phyloP scores from a whole-genome alignment of 495 filamentous ascomycete species.

The Choiromyces venosus region DNA sequence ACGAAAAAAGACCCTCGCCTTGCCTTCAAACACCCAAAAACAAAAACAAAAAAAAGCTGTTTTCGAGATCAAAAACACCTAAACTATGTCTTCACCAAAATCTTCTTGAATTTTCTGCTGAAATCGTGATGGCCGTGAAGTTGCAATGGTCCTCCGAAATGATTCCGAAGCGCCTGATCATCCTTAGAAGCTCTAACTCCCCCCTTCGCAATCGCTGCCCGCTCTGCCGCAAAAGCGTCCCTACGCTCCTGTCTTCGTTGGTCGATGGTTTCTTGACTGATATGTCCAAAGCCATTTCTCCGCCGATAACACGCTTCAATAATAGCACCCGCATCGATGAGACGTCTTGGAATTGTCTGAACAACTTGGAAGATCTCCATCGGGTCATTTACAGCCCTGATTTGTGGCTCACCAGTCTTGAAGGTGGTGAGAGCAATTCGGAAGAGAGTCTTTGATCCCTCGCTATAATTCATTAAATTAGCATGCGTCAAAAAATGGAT shows the following conservation, averaged over 20 bases:
- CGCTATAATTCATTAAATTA: conserved; percentile 42
- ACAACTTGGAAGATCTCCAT: conserved; percentile 97
- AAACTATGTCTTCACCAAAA: conserved; percentile 37
- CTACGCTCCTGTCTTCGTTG: conserved; percentile 56
- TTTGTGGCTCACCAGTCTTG: conserved; percentile 79
- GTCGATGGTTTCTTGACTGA: conserved; percentile 64
- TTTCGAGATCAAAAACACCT: not conserved
- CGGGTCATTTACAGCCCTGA: conserved; percentile 71
- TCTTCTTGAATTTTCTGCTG: conserved; percentile 38
- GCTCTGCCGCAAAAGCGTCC: conserved; percentile 46
- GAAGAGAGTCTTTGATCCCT: conserved; percentile 93
- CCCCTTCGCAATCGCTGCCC: conserved; percentile 38
- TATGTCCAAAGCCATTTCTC: conserved; percentile 75
- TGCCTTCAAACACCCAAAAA: conserved; percentile 2
- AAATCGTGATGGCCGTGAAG: conserved; percentile 34
- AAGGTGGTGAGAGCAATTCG: conserved; percentile 86
- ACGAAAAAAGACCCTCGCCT: conserved; percentile 23
- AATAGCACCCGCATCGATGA: conserved; percentile 73
- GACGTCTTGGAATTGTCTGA: conserved; percentile 73
- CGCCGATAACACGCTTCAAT: conserved; percentile 75
- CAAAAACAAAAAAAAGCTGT: not conserved
- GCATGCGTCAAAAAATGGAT: conserved; percentile 4
- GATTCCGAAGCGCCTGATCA: conserved; percentile 33
- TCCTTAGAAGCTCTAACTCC: conserved; percentile 35
- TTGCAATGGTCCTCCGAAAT: conserved; percentile 17